phyloP scores from a whole-genome alignment of 2,329 filamentous ascomycete species.

The Aspergillus sp. region DNA sequence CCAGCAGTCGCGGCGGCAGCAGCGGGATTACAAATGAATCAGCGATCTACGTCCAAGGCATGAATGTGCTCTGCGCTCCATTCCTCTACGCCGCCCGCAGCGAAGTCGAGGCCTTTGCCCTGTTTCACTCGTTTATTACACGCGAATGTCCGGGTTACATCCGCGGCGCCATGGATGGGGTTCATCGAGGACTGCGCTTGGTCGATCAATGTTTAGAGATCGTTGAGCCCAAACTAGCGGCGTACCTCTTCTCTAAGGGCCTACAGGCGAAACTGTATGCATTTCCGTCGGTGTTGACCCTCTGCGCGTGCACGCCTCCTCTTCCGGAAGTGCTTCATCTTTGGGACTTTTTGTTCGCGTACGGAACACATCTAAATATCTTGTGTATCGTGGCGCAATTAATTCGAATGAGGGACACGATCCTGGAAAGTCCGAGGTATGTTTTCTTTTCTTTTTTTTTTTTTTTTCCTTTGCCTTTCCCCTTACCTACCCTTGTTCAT shows the following conservation, averaged over 20 bases:
- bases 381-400: slow-evolving; percentile 95
- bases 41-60: slow-evolving; percentile 94
- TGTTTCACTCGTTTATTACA: slow-evolving; percentile 85
- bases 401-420: slow-evolving; percentile 79
- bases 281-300: slow-evolving; percentile 89
- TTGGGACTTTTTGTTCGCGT: slow-evolving; percentile 97
- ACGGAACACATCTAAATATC: slow-evolving; percentile 91
- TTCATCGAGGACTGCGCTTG: slow-evolving; percentile 85
- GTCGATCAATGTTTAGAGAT: slow-evolving; percentile 91
- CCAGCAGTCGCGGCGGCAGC: slow-evolving; percentile 19
- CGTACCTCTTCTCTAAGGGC: slow-evolving; percentile 80
- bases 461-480: background rate
- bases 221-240: slow-evolving; percentile 83
- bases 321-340: slow-evolving; percentile 87
- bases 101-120: slow-evolving; percentile 90
- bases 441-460: slow-evolving; percentile 13
- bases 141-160: slow-evolving; percentile 91
- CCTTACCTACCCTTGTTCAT: background rate
- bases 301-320: slow-evolving; percentile 94
- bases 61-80: slow-evolving; percentile 96
- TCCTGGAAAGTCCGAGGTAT: slow-evolving; percentile 82
- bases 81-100: slow-evolving; percentile 93
- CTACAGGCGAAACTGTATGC: slow-evolving; percentile 94
- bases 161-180: slow-evolving; percentile 92
- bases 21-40: slow-evolving; percentile 58